These are phyloP conservation scores for Yarrowia sp. DNA, from an alignment of 805 yeast genomes.

Conservation along the genomic window DNA sequence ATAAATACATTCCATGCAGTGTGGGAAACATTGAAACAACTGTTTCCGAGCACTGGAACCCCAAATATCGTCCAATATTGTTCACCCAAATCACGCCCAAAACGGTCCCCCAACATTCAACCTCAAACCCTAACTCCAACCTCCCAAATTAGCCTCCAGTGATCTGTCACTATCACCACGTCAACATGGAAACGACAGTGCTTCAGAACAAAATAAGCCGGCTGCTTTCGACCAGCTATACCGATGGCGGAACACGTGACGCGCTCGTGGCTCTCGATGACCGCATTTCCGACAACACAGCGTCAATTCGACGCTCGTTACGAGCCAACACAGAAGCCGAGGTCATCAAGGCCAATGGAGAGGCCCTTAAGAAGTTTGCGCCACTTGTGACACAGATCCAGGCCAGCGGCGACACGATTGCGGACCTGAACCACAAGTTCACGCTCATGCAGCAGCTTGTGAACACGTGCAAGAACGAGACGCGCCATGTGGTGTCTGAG, in stretches of 20 bases:
- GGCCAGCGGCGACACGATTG: slow-evolving; percentile 33
- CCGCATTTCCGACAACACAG: slow-evolving; percentile 36
- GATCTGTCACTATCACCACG: slow-evolving; percentile 6
- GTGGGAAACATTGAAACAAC: no score
- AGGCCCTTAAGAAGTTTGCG: slow-evolving; percentile 39
- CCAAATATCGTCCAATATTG: background rate
- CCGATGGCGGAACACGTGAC: slow-evolving; percentile 37
- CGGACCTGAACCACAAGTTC: slow-evolving; percentile 29
- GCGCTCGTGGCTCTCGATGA: slow-evolving; percentile 38
- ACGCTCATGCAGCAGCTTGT: slow-evolving; percentile 33
- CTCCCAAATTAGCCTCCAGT: slow-evolving; percentile 12
- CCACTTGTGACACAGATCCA: slow-evolving; percentile 36
- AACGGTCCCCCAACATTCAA: background rate
- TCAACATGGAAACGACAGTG: slow-evolving; percentile 19
- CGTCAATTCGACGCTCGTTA: slow-evolving; percentile 38
- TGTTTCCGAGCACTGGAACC: no score
- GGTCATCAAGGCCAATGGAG: slow-evolving; percentile 37
- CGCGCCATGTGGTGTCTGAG: slow-evolving; percentile 36
- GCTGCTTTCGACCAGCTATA: slow-evolving; percentile 39
- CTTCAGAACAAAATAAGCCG: slow-evolving; percentile 34
- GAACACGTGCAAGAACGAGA: slow-evolving; percentile 31
- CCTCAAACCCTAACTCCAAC: background rate
- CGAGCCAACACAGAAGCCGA: slow-evolving; percentile 40
- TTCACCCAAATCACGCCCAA: background rate
- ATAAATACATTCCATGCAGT: no score